A percentile compares a stretch with the other conserved stretches of the same genome.
Evolutionary conservation across 78 protist genomes (phyloP).

Genomic region (Dictyostelium citrinum): DNA sequence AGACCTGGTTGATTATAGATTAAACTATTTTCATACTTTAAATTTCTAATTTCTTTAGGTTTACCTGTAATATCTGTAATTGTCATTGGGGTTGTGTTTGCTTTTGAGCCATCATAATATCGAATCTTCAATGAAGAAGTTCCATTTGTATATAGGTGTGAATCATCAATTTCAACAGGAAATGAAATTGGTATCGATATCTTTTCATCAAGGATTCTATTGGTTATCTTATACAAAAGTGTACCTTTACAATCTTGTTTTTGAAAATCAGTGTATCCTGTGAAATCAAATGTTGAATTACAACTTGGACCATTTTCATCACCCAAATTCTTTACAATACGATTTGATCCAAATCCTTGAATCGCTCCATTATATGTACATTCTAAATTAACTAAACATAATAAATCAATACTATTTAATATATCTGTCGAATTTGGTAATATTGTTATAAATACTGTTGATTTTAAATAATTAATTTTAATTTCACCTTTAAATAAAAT

Average conservation of each 20-base stretch:
- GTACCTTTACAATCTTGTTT: background rate
- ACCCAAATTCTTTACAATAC: background rate
- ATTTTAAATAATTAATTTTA: background rate
- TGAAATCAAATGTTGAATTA: conserved; percentile 12
- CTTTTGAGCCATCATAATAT: background rate
- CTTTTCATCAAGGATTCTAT: background rate
- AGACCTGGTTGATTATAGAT: background rate
- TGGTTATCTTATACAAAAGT: background rate
- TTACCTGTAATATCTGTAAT: background rate
- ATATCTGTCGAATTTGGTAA: background rate
- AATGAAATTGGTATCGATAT: background rate
- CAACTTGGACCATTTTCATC: background rate
- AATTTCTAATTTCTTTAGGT: background rate
- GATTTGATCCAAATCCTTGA: conserved; percentile 1
- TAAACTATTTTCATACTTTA: background rate
- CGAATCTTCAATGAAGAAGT: background rate
- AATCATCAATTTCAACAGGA: background rate
- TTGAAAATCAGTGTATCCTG: conserved; percentile 7
- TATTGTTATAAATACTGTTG: background rate
- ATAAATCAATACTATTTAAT: background rate
- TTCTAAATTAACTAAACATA: background rate
- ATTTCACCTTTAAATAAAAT: background rate
- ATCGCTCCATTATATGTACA: background rate
- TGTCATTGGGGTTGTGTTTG: background rate
- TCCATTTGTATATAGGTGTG: background rate